These are phyloP conservation scores for Arthrobotrys pseudoclavata DNA, from an alignment of 2,329 filamentous ascomycete genomes.

Conservation along the genomic window DNA sequence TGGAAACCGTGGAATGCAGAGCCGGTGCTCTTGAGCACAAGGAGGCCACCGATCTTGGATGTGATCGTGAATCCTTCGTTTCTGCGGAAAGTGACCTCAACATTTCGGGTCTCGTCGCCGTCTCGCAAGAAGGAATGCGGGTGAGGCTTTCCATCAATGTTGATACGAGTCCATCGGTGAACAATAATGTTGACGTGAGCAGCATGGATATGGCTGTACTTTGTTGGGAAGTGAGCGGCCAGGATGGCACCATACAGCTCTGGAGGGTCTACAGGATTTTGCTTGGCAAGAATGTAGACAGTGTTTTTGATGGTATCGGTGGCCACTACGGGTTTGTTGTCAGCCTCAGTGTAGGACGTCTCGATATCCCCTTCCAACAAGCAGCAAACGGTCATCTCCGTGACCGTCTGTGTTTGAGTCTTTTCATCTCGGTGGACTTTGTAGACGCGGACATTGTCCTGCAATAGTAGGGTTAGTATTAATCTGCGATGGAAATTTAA, in stretches of 20 bases:
- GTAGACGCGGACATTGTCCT: slow-evolving; percentile 98
- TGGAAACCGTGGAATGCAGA: slow-evolving; percentile 96
- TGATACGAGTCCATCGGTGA: slow-evolving; percentile 92
- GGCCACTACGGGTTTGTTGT: slow-evolving; percentile 95
- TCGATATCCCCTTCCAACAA: slow-evolving; percentile 94
- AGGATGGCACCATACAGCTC: slow-evolving; percentile 91
- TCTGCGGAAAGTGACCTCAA: slow-evolving; percentile 79
- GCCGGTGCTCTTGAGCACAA: slow-evolving; percentile 95
- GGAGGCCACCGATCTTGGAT: slow-evolving; percentile 82
- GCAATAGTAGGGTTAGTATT: background rate
- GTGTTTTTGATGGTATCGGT: slow-evolving; percentile 99
- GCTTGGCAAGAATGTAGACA: slow-evolving; percentile 93
- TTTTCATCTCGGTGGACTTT: slow-evolving; percentile 87
- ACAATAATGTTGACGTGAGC: slow-evolving; percentile 85
- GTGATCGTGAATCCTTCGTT: slow-evolving; percentile 79
- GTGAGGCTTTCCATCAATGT: slow-evolving; percentile 87
- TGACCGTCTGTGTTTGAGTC: slow-evolving; percentile 84
- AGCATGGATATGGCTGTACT: slow-evolving; percentile 86
- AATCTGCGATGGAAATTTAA: background rate
- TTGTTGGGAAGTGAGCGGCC: slow-evolving; percentile 88
- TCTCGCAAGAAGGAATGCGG: slow-evolving; percentile 95
- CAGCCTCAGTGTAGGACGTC: slow-evolving; percentile 83
- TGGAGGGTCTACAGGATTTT: slow-evolving; percentile 89
- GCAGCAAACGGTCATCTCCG: slow-evolving; percentile 94
- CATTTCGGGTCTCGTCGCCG: slow-evolving; percentile 86